A percentile compares a stretch with the other conserved stretches of the same genome.
These are phyloP conservation scores for Solanum okadae DNA, from an alignment of 257 asterid species.

Conservation along the genomic window DNA sequence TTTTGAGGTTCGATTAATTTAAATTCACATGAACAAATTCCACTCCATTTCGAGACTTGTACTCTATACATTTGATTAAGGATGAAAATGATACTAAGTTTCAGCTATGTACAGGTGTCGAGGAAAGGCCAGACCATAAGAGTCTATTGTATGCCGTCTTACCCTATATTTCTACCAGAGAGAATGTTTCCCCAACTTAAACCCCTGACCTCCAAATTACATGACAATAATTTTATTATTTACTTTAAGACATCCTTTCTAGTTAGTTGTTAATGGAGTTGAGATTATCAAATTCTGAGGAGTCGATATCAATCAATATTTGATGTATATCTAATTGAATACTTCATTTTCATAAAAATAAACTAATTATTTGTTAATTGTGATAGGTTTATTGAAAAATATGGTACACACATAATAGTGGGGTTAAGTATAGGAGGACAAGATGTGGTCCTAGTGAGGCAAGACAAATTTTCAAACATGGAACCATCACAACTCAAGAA, in stretches of 20 bases:
- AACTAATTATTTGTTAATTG: background rate
- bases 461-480: slow-evolving; percentile 54
- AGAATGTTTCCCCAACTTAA: background rate
- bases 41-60: background rate
- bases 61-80: background rate
- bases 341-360: background rate
- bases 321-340: background rate
- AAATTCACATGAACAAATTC: background rate
- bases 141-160: background rate
- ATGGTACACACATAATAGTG: slow-evolving; percentile 89
- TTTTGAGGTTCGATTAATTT: background rate
- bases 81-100: background rate
- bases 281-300: background rate
- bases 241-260: background rate
- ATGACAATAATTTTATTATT: background rate
- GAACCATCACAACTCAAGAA: slow-evolving; percentile 68
- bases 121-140: too few relatives aligned
- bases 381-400: slow-evolving; percentile 86
- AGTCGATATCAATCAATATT: background rate
- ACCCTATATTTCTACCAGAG: too few relatives aligned
- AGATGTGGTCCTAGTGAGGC: slow-evolving; percentile 72
- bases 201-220: background rate
- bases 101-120: background rate
- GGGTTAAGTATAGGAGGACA: slow-evolving; percentile 91
- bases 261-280: background rate